Base-by-base conservation (phyloP, 2,329 filamentous ascomycete species). In the Fonsecaea pugnacius region DNA sequence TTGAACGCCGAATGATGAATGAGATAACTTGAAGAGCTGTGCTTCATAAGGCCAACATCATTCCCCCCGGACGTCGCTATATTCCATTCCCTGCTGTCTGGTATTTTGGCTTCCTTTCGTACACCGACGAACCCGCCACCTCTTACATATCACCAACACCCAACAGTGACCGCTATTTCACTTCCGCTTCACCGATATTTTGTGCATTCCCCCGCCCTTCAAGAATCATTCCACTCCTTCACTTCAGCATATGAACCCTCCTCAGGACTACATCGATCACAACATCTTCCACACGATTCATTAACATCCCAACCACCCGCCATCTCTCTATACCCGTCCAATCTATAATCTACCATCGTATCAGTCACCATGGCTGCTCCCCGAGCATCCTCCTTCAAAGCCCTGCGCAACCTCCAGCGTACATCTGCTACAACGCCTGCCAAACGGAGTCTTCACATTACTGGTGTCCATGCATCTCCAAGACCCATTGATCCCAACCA, bases 381-480 rank as follows among this genome's bases (percentile, higher is more conserved):
- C 65, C 78, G 78, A 65, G 78, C 79, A 48, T 75, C 75, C 35
- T 80, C 79, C 14, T 71, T 82, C 60, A 79, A 79, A 67, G 78
- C 78, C 65, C 73, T 82, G 38, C 78, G 78, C 69, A 71, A 75
- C 67, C 75, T 81, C 24, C 77, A 68, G 35, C 64, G 64, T 43
- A 51, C 78, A 5, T 71, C 72, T 60, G 70, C 70, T 8, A 70
- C 74, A 51, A 70, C 72, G 27, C 73, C 78, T 27, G 67, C 75
- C 63, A 78, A 77, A 70, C 85, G 86, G 69, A 74, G 76, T 62
- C 80, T 88, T 56, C 83, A 85, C 76, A 86, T 87, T 78, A 88
- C 86, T 38, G 85, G 85, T 60, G 82, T 83, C 43, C 79, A 85
- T 32, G 85, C 84, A 57, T 85, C 82, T 66, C 71, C 78, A 77